Evolutionary conservation across 805 yeast genomes (phyloP), one percentile per base, ranked within the genome.

Genomic region (Starmerella roubikii): DNA sequence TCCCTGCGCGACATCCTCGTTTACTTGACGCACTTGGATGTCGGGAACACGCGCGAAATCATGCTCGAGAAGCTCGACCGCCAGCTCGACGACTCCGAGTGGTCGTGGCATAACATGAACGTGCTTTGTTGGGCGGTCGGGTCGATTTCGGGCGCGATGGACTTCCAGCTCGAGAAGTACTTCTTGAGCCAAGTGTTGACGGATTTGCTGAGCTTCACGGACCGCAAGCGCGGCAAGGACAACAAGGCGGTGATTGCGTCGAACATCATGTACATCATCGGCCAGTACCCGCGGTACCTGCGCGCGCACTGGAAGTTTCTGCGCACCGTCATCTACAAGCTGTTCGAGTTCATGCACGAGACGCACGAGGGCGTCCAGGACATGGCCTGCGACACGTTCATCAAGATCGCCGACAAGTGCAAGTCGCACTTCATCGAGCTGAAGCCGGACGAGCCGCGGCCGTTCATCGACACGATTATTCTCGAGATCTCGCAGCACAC

Each of bases 311-410:
- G 98, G 98, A 85, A 82, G 59, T 91, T 91, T 54, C 65, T 91
- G 58, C 88, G 86, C 60, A 91, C 97, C 0, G 99, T 91, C 32
- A 88, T 91, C 44, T 78, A 83, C 62, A 91, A 91, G 61, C 69
- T 91, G 53, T 91, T 91, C 60, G 98, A 91, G 60, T 91, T 91
- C 56, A 91, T 91, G 99, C 97, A 91, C 65, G 99, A 91, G 68
- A 85, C 96, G n/a, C 99, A 91, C 61, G 99, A 88, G 61, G 98
- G 98, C 66, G 98, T 91, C 45, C 98, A 91, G 65, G 98, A 91
- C 61, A 91, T 91, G 98, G 98, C 99, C 8, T 91, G 98, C 67
- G 99, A 91, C 61, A 91, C 99, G 1, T 91, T 91, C 57, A 88
- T 88, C 57, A 91, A 91, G 60, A 91, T 91, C 59, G 83, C 94